Percentiles rank a stretch among this genome's conserved stretches.
Evolutionary conservation across 108 stramenopile species (phyloP).

Genomic region (Bacterosira constricta): DNA sequence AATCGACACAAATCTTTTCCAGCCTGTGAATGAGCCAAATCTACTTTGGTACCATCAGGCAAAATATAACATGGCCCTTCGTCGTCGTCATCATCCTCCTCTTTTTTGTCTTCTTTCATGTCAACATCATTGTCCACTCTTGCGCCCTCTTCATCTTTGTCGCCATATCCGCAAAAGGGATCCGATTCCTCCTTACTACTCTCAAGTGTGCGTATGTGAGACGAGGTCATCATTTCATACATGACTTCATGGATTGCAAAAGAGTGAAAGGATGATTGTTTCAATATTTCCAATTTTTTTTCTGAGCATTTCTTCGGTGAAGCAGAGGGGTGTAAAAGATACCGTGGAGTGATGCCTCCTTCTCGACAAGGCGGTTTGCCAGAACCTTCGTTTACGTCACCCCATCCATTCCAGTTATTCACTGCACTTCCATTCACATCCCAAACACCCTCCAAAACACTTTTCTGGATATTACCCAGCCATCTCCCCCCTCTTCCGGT

Average conservation of each 20-base stretch:
- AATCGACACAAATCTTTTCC: conserved; percentile 71
- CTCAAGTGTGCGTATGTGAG: conserved; percentile 26
- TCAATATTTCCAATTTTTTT: conserved; percentile 9
- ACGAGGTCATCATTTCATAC: conserved; percentile 76
- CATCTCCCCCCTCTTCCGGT: conserved; percentile 82
- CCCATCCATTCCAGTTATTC: conserved; percentile 59
- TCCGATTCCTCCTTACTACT: conserved; percentile 2
- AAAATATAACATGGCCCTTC: conserved; percentile 48
- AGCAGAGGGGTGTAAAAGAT: conserved; percentile 1
- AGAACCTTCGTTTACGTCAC: conserved; percentile 9
- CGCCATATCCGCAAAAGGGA: conserved; percentile 25
- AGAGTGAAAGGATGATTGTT: conserved; percentile 54
- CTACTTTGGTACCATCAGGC: conserved; percentile 73
- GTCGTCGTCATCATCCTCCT: conserved; percentile 25
- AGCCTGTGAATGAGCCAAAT: conserved; percentile 47
- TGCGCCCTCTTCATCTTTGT: not conserved
- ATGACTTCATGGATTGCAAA: conserved; percentile 80
- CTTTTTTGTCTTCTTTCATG: conserved; percentile 20
- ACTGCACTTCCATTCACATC: not conserved
- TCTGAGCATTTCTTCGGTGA: conserved; percentile 5
- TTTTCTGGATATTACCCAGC: conserved; percentile 57
- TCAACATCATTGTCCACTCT: conserved; percentile 18
- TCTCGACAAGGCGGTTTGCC: conserved; percentile 59
- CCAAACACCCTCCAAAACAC: conserved; percentile 31
- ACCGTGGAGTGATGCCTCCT: conserved; percentile 17